Base-by-base conservation (phyloP, 768 basidiomycete genomes). In the Russula sp. region DNA sequence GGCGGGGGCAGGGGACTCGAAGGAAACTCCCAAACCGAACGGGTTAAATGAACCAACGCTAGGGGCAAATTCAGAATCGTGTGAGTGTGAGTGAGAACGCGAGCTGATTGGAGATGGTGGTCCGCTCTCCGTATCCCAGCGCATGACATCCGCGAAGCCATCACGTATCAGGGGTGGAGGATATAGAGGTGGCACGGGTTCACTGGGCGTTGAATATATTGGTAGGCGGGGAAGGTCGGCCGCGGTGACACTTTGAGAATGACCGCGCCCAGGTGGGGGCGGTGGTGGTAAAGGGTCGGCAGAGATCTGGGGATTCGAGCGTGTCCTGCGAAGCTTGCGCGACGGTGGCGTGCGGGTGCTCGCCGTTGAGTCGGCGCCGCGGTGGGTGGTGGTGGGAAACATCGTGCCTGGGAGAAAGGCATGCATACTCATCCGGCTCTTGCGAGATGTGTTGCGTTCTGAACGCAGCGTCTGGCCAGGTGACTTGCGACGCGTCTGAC, bases 181-280 rank as follows among this genome's bases (percentile, higher is more conserved):
- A 31, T 68, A 68, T 35, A 45, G 48, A n/a, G 35, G 32, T 31
- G 58, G 63, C 11, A 60, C 48, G 0, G 58, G 58, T 50, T 59
- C 63, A 48, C 34, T 37, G 2, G 63, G 58, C 4, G 51, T 13
- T 6, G 48, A 45, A 40, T 56, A 60, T 11, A 60, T 50, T 18
- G 74, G 68, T 2, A 72, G 74, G 11, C 81, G 81, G 22, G 82
- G 80, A 50, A 83, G 75, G 62, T 91, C 88, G 13, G 81, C 84
- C 2, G 83, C 83, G 0, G 88, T 91, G 18, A 91, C 88, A 72
- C 88, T 90, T 66, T 89, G 86, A 3, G 89, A 89, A 68, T 91
- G 89, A 2, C 79, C 82, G 31, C 88, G 83, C 45, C 85, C 87
- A 1, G 75, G 72, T 4, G 73, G 67, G 0, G 69, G 72, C 56